Base-by-base conservation (phyloP, 2,329 filamentous ascomycete species). In the Emydomyces testavorans region DNA sequence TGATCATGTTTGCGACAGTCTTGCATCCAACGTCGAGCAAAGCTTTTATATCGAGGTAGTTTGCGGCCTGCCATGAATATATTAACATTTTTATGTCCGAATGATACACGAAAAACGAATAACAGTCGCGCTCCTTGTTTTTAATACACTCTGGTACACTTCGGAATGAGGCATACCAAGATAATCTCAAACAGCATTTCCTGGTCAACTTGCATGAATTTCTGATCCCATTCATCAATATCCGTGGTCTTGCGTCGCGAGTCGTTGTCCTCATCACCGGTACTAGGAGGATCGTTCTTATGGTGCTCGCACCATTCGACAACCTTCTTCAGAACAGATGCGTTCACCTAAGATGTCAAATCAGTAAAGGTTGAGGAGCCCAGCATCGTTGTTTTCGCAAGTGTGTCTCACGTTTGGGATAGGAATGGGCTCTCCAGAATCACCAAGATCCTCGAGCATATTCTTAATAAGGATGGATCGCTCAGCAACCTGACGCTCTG, bases 111-210 rank as follows among this genome's bases (percentile, higher is more conserved):
- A 16, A 18, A 21, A n/a, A n/a, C n/a, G n/a, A n/a, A n/a, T n/a
- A n/a, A n/a, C n/a, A n/a, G n/a, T n/a, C n/a, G n/a, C n/a, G n/a
- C n/a, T n/a, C n/a, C n/a, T n/a, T n/a, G n/a, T n/a, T n/a, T n/a
- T n/a, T n/a, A n/a, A n/a, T n/a, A n/a, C n/a, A n/a, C n/a, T n/a
- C n/a, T 16, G 20, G 11, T 18, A 23, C 15, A 38, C 35, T 18
- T 23, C 4, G 35, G 20, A 16, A 38, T 11, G 11, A 18, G n/a
- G n/a, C 45, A 50, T 77, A 92, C 87, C 21, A 98, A 77, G 58
- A 98, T 98, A 62, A 98, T 96, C 74, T 98, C 92, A 58, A 98
- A 98, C 1, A 98, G 79, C 92, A 98, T 96, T 71, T 98, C 92
- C 65, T 98, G 92, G 66, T 98, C 92, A 15, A 98, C 92, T 70